phyloP scores from a whole-genome alignment of 495 filamentous ascomycete species.

The Daldinia concentrica region DNA sequence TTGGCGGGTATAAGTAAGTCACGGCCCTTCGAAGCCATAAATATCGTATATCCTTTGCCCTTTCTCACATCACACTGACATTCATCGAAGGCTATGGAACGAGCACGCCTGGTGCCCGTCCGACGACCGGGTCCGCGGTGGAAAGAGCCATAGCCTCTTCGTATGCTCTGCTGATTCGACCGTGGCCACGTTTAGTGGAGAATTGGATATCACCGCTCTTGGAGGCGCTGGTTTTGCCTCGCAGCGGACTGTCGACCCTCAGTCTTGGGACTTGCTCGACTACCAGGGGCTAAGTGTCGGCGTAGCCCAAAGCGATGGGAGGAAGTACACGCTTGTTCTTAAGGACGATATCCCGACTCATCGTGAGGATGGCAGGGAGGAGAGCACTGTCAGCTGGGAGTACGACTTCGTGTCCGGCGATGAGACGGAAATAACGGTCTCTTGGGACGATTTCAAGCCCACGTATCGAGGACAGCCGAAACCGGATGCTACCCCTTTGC shows the following conservation, averaged over 20 bases:
- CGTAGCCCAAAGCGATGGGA: constrained; percentile 50
- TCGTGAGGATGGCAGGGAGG: constrained; percentile 68
- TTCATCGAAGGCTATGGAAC: constrained; percentile 64
- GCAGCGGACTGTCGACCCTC: constrained; percentile 68
- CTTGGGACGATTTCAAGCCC: constrained; percentile 70
- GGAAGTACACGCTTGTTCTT: constrained; percentile 74
- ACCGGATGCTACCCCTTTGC: constrained; percentile 63
- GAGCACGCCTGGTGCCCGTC: constrained; percentile 68
- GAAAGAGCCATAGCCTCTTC: constrained; percentile 67
- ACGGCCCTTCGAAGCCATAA: background rate
- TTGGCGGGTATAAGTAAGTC: constrained; percentile 59
- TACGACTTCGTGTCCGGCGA: constrained; percentile 56
- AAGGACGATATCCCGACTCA: constrained; percentile 70
- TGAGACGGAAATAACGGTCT: constrained; percentile 52
- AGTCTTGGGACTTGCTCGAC: constrained; percentile 63
- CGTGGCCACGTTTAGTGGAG: constrained; percentile 67
- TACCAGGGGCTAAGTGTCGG: constrained; percentile 61
- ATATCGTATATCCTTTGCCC: background rate
- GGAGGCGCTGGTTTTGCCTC: constrained; percentile 86
- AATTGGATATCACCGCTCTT: constrained; percentile 75
- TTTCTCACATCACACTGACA: background rate
- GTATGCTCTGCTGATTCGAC: constrained; percentile 35
- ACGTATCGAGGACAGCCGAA: constrained; percentile 76
- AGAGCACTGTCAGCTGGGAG: constrained; percentile 67
- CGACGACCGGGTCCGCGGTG: constrained; percentile 80